Conservation (phyloP, 2,329 filamentous ascomycete genomes). For the Mycosphaerella sp. region DNA sequence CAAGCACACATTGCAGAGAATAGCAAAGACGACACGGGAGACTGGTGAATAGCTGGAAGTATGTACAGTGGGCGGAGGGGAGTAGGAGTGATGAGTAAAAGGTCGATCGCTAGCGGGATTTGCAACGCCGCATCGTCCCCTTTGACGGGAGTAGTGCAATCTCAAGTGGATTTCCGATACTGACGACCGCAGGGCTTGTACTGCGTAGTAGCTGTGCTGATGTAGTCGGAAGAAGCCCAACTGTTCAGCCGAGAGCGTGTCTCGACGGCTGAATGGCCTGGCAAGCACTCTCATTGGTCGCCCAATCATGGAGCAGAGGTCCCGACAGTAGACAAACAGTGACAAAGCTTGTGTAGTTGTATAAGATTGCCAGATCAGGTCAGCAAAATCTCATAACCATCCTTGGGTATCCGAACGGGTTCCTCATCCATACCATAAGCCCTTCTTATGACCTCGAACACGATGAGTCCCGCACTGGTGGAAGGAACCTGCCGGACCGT, state of each 20-base stretch:
- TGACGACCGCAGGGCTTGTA: constrained; percentile 11
- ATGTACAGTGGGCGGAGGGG: too few relatives aligned
- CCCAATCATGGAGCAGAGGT: constrained; percentile 15
- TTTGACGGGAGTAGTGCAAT: not conserved
- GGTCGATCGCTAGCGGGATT: constrained; percentile 15
- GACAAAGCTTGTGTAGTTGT: not conserved
- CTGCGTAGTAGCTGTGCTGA: constrained; percentile 22
- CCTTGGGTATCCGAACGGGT: constrained; percentile 58
- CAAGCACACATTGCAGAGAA: too few relatives aligned
- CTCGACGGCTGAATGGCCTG: constrained; percentile 19
- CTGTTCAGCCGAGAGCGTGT: constrained; percentile 22
- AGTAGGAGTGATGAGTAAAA: too few relatives aligned
- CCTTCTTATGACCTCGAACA: constrained; percentile 68
- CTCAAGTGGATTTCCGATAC: not conserved
- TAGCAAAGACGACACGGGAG: too few relatives aligned
- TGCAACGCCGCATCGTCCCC: constrained; percentile 15
- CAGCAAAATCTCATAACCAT: constrained; percentile 66
- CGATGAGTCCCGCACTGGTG: constrained; percentile 69
- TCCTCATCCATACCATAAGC: constrained; percentile 63
- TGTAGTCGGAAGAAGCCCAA: constrained; percentile 13
- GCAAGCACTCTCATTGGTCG: too few relatives aligned
- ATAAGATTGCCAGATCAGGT: constrained; percentile 32
- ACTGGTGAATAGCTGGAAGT: too few relatives aligned
- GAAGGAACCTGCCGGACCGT: constrained; percentile 69
- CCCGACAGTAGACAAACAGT: constrained; percentile 1